phyloP scores from a whole-genome alignment of 257 asterid genomes.

The Rhazya stricta region DNA sequence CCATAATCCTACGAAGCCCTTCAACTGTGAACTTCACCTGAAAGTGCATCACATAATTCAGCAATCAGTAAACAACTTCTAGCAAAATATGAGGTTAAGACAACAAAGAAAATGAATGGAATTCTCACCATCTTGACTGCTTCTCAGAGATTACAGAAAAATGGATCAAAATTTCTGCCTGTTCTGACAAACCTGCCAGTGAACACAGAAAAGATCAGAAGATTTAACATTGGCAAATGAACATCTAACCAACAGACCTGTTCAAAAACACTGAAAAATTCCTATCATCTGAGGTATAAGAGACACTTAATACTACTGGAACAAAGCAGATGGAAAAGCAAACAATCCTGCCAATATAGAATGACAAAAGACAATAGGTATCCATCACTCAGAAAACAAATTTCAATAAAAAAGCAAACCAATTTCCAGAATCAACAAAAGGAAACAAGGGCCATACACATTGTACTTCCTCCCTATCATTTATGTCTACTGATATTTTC shows the following conservation, averaged over 20 bases:
- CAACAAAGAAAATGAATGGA: neutral
- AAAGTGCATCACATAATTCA: neutral
- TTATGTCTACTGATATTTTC: neutral
- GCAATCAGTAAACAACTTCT: neutral
- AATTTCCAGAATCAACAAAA: neutral
- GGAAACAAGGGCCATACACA: neutral
- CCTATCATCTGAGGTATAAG: neutral
- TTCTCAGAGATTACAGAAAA: neutral
- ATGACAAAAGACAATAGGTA: neutral
- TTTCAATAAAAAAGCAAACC: neutral
- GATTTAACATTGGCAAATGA: neutral
- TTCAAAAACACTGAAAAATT: neutral
- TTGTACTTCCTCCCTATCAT: neutral
- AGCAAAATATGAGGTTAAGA: neutral
- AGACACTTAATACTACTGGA: neutral
- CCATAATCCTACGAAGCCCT: slow-evolving; percentile 41
- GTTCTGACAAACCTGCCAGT: neutral
- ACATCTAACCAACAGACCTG: neutral
- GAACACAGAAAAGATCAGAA: neutral
- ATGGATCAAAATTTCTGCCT: neutral
- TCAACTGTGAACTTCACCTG: slow-evolving; percentile 50
- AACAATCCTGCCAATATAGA: too few species aligned
- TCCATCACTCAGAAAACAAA: neutral
- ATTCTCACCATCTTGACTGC: slow-evolving; percentile 24
- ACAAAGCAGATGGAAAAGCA: neutral